Percentiles rank a stretch among this genome's conserved stretches.
These are phyloP conservation scores for Bassia scoparia DNA, from an alignment of 148 eudicot genomes.

Conservation along the genomic window DNA sequence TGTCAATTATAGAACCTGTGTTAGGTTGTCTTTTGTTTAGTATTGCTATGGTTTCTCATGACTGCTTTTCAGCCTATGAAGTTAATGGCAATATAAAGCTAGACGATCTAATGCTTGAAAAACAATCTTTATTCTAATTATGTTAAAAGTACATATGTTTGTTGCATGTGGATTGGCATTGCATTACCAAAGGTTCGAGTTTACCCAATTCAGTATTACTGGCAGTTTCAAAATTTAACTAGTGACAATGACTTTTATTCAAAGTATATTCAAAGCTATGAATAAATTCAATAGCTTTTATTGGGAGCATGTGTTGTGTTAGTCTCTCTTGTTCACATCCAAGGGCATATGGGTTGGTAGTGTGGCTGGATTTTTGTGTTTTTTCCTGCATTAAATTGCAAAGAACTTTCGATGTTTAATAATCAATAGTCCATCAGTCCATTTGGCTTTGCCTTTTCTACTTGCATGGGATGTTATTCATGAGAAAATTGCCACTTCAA, in stretches of 20 bases:
- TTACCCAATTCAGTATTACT: neutral
- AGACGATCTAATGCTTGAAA: neutral
- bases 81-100: neutral
- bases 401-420: neutral
- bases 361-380: neutral
- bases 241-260: neutral
- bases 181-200: neutral
- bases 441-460: neutral
- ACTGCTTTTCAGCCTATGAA: neutral
- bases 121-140: neutral
- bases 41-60: neutral
- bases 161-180: neutral
- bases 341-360: neutral
- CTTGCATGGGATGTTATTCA: neutral
- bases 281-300: neutral
- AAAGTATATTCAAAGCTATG: neutral
- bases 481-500: neutral
- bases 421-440: neutral
- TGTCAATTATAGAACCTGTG: neutral
- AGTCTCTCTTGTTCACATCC: neutral
- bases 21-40: neutral
- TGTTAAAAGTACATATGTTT: neutral
- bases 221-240: neutral
- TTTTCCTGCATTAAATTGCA: neutral
- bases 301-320: conserved; percentile 5